Base-by-base conservation (phyloP, 371 early-diverging fungal species). In the Chytridium lagenaria region DNA sequence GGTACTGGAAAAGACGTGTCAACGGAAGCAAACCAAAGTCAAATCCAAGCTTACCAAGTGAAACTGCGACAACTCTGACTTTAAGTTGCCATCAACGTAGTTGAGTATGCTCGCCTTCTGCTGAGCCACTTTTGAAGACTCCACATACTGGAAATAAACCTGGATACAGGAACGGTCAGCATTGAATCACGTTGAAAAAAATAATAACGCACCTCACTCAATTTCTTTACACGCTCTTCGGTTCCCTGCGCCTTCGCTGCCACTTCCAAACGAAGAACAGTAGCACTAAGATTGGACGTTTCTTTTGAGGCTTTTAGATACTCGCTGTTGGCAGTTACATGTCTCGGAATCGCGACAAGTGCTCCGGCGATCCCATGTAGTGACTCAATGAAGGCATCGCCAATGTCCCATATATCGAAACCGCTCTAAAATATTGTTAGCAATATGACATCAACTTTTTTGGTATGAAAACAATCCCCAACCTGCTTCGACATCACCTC, bases 141-240 rank as follows among this genome's bases (percentile, higher is more conserved):
- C 70, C 16, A 23, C 3, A 36, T 50, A 73, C 23, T 64, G 34
- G 44, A 55, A 77, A 50, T 77, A 70, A 23, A 63, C 63, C 70
- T 69, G n/a, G n/a, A n/a, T n/a, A n/a, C n/a, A n/a, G n/a, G n/a
- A n/a, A n/a, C n/a, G 3, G 38, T 34, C 19, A 37, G 12, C 16
- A 55, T 22, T 19, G 7, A 50, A 50, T 23, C 23, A 26, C 23
- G 28, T 44, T 30, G 22, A 37, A 57, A 23, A 30, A 15, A 15
- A 15, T 57, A 7, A 44, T 39, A 40, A 28, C n/a, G 16, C 37
- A 76, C 77, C 70, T 72, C 73, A 39, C 77, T 77, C 15, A 77
- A 70, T 50, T 69, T 73, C 63, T 49, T 68, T 39, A 77, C 68
- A 12, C 28, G 31, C 23, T 77, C 77, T 33, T 77, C 77, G 10